Percentiles rank a stretch among this genome's conserved stretches.
Conservation (phyloP, 495 filamentous ascomycete genomes). For the Rusavskia elegans region DNA sequence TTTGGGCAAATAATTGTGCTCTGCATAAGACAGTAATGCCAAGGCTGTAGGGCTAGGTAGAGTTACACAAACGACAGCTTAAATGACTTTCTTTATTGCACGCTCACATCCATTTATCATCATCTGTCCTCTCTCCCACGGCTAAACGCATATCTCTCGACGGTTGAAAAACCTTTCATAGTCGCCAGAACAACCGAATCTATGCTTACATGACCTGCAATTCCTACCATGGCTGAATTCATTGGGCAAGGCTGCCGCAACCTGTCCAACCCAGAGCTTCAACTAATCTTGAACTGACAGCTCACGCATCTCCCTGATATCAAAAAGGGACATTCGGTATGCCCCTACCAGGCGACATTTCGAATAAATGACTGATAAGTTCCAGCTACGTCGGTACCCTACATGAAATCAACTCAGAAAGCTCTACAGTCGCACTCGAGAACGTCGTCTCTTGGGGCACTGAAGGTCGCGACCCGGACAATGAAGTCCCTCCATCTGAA, state of each 20-base stretch:
- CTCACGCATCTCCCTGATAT: slow-evolving; percentile 76
- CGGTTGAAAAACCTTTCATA: not conserved
- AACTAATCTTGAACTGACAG: slow-evolving; percentile 21
- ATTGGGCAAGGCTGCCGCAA: slow-evolving; percentile 32
- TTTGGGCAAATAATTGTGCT: too few relatives aligned
- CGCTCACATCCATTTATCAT: not conserved
- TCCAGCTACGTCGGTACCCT: slow-evolving; percentile 84
- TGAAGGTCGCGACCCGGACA: slow-evolving; percentile 69
- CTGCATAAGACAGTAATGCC: not conserved
- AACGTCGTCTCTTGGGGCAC: slow-evolving; percentile 87
- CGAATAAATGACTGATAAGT: slow-evolving; percentile 12
- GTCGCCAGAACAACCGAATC: not conserved
- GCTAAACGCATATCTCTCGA: not conserved
- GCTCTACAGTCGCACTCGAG: slow-evolving; percentile 88
- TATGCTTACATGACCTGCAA: not conserved
- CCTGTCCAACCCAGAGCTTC: slow-evolving; percentile 9
- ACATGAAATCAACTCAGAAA: slow-evolving; percentile 95
- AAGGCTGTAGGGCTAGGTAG: too few relatives aligned
- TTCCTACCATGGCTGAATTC: slow-evolving; percentile 38
- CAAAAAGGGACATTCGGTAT: slow-evolving; percentile 91
- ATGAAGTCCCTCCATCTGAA: slow-evolving; percentile 67
- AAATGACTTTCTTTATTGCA: not conserved
- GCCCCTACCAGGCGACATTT: slow-evolving; percentile 13
- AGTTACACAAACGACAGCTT: not conserved
- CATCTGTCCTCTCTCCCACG: not conserved